Percentiles rank a stretch among this genome's conserved stretches.
These are phyloP conservation scores for Penicillium pulvis DNA, from an alignment of 495 filamentous ascomycete species.

Conservation along the genomic window DNA sequence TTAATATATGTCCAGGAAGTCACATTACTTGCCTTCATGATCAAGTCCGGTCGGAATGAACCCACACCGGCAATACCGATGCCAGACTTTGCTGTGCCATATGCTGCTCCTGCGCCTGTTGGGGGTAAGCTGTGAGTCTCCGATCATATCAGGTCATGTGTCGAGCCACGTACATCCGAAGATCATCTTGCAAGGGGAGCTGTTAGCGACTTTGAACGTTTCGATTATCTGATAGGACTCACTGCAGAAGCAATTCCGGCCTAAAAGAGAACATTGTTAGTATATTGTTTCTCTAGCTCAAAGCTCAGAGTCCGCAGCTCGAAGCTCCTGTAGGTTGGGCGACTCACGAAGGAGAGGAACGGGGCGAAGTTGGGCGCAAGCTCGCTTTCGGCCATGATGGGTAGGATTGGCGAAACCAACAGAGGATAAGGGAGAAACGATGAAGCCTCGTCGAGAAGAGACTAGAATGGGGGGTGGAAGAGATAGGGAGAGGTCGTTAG, in stretches of 20 bases:
- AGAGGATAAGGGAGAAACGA: slow-evolving; percentile 3
- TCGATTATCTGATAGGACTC: slow-evolving; percentile 50
- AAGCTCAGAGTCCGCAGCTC: slow-evolving; percentile 19
- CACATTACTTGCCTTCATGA: slow-evolving; percentile 80
- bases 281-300: slow-evolving; percentile 24
- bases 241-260: slow-evolving; percentile 89
- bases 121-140: slow-evolving; percentile 22
- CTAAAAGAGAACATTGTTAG: slow-evolving; percentile 50
- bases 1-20: not conserved
- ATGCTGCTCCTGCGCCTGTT: slow-evolving; percentile 87
- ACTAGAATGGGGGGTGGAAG: slow-evolving; percentile 4
- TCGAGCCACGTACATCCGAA: slow-evolving; percentile 75
- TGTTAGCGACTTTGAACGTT: slow-evolving; percentile 16
- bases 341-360: slow-evolving; percentile 93
- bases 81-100: slow-evolving; percentile 95
- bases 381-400: slow-evolving; percentile 68
- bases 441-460: slow-evolving; percentile 10
- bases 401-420: not conserved
- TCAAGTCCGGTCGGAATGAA: slow-evolving; percentile 88
- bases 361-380: slow-evolving; percentile 88
- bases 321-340: slow-evolving; percentile 13
- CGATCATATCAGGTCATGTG: slow-evolving; percentile 6
- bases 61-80: slow-evolving; percentile 96
- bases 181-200: slow-evolving; percentile 59
- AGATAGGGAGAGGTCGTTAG: not conserved